A percentile compares a stretch with the other conserved stretches of the same genome.
phyloP scores from a whole-genome alignment of 2,329 filamentous ascomycete species.

The Pseudopithomyces maydicus region DNA sequence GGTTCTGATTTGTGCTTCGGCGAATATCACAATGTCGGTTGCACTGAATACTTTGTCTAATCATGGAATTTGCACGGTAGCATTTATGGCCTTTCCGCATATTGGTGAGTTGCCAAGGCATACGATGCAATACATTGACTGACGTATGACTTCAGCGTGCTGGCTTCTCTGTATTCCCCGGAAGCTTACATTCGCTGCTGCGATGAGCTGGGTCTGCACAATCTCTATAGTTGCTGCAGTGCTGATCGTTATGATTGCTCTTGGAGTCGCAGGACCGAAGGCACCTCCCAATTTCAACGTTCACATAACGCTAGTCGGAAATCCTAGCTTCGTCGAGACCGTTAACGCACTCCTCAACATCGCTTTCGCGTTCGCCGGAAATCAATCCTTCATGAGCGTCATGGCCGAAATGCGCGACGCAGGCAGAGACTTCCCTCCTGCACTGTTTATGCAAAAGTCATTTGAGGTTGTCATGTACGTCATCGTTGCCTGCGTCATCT shows the following conservation, averaged over 20 bases:
- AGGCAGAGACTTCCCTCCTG: constrained; percentile 27
- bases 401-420: constrained; percentile 35
- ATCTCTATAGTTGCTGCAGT: constrained; percentile 8
- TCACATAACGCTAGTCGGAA: constrained; percentile 17
- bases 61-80: constrained; percentile 35
- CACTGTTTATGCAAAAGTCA: constrained; percentile 26
- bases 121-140: too few species aligned
- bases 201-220: constrained; percentile 2
- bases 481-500: constrained; percentile 24
- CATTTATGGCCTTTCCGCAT: constrained; percentile 32
- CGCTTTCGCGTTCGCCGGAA: constrained; percentile 33
- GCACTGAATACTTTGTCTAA: constrained; percentile 34
- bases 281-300: constrained; percentile 29
- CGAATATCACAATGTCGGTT: constrained; percentile 33
- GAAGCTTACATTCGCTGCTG: constrained; percentile 4
- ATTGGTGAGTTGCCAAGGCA: constrained; percentile 27
- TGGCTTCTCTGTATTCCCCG: constrained; percentile 5
- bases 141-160: constrained; percentile 24
- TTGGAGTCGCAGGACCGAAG: constrained; percentile 28
- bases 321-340: constrained; percentile 24
- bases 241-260: constrained; percentile 32
- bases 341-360: constrained; percentile 29
- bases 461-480: constrained; percentile 3
- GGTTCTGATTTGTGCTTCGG: constrained; percentile 33
- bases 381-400: constrained; percentile 34